Percentiles rank a stretch among this genome's conserved stretches.
Evolutionary conservation across 2,329 filamentous ascomycete species (phyloP).

Genomic region (Sporothrix brasiliensis): DNA sequence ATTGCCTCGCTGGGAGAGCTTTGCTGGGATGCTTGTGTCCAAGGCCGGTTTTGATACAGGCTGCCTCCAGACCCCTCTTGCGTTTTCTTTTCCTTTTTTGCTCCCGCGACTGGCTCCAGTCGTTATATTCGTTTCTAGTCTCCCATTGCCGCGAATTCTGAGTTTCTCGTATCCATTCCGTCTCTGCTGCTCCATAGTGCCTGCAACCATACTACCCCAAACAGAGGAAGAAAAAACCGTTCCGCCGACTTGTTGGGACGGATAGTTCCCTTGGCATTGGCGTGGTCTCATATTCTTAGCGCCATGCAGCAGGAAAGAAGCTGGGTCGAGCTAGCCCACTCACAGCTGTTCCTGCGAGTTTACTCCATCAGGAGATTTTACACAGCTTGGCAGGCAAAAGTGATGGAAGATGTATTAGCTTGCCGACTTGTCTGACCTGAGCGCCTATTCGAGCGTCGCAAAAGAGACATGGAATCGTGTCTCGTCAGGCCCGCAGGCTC

Average conservation of each 20-base stretch:
- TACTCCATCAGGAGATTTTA: not conserved
- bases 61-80: not conserved
- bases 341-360: not conserved
- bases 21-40: not conserved
- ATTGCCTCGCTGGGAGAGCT: not conserved
- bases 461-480: not conserved
- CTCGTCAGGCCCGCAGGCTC: not conserved
- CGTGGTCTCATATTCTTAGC: constrained; percentile 17
- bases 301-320: constrained; percentile 10
- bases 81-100: not conserved
- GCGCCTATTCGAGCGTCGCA: not conserved
- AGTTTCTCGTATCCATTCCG: not conserved
- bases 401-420: too few species aligned
- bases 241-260: constrained; percentile 19
- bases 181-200: not conserved
- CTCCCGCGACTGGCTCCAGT: too few species aligned
- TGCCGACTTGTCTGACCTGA: not conserved
- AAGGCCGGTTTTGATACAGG: not conserved
- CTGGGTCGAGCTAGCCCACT: constrained; percentile 21
- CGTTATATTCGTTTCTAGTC: not conserved
- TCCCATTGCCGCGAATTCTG: not conserved
- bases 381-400: not conserved
- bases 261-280: constrained; percentile 22
- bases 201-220: not conserved
- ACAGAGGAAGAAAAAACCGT: not conserved